A percentile compares a stretch with the other conserved stretches of the same genome.
Conservation (phyloP, 371 early-diverging fungal genomes). For the Mucor indicus region DNA sequence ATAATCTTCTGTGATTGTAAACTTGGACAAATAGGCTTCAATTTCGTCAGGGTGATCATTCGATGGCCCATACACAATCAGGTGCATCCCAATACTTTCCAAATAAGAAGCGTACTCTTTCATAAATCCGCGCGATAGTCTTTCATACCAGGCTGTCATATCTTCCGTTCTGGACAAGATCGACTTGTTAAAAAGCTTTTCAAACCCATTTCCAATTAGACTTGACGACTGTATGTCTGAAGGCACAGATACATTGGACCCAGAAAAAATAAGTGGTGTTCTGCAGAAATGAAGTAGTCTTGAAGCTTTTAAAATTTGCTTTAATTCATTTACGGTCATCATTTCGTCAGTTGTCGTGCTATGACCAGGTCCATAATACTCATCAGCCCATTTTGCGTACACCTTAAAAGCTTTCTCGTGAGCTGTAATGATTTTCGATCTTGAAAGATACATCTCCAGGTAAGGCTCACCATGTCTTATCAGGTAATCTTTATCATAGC, state of each 20-base stretch:
- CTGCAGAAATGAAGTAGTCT: constrained; percentile 65
- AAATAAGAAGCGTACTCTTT: constrained; percentile 69
- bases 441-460: constrained; percentile 48
- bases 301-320: constrained; percentile 59
- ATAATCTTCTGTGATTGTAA: constrained; percentile 29
- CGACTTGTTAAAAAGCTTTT: constrained; percentile 11
- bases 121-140: constrained; percentile 57
- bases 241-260: constrained; percentile 6
- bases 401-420: constrained; percentile 65
- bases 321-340: constrained; percentile 54
- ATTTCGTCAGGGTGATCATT: constrained; percentile 21
- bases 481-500: constrained; percentile 48
- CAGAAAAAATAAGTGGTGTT: constrained; percentile 60
- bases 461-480: constrained; percentile 59
- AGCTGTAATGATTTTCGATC: constrained; percentile 55
- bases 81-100: constrained; percentile 66
- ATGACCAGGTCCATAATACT: constrained; percentile 36
- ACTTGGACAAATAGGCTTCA: constrained; percentile 29
- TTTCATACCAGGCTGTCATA: constrained; percentile 54
- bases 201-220: neutral
- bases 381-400: constrained; percentile 66
- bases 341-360: constrained; percentile 38
- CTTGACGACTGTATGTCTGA: neutral
- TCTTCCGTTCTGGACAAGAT: constrained; percentile 12
- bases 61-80: constrained; percentile 42